Percentiles rank a stretch among this genome's conserved stretches.
Evolutionary conservation across 192 early-diverging fungal species (phyloP).

Genomic region (Backusella luteola): DNA sequence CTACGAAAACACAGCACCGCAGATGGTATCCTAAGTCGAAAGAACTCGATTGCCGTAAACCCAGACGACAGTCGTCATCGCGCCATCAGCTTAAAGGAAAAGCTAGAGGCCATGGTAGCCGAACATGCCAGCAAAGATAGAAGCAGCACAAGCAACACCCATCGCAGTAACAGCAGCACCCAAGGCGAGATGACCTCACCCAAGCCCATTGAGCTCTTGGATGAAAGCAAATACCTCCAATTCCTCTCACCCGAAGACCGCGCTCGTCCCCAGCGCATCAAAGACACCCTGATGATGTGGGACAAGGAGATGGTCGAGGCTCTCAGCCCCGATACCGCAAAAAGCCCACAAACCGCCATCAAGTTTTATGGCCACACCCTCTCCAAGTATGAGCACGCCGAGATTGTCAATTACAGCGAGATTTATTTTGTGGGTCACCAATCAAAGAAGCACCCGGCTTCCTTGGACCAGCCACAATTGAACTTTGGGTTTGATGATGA

Average conservation of each 20-base stretch:
- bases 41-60: not conserved
- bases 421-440: slow-evolving; percentile 87
- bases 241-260: not conserved
- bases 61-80: not conserved
- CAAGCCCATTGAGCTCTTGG: not conserved
- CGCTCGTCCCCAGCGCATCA: not conserved
- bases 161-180: not conserved
- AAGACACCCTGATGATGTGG: not conserved
- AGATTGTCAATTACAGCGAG: slow-evolving; percentile 75
- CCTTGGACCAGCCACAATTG: slow-evolving; percentile 52
- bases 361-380: slow-evolving; percentile 66
- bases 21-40: not conserved
- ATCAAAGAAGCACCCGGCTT: slow-evolving; percentile 51
- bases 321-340: slow-evolving; percentile 25
- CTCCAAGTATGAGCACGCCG: slow-evolving; percentile 81
- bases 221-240: not conserved
- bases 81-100: slow-evolving; percentile 19
- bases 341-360: slow-evolving; percentile 53
- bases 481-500: slow-evolving; percentile 83
- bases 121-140: slow-evolving; percentile 12
- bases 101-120: slow-evolving; percentile 23
- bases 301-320: slow-evolving; percentile 1
- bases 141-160: not conserved
- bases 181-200: not conserved
- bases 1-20: not conserved